Conservation (phyloP, 1,284 basidiomycete species). For the Violaceomyces palustris region DNA sequence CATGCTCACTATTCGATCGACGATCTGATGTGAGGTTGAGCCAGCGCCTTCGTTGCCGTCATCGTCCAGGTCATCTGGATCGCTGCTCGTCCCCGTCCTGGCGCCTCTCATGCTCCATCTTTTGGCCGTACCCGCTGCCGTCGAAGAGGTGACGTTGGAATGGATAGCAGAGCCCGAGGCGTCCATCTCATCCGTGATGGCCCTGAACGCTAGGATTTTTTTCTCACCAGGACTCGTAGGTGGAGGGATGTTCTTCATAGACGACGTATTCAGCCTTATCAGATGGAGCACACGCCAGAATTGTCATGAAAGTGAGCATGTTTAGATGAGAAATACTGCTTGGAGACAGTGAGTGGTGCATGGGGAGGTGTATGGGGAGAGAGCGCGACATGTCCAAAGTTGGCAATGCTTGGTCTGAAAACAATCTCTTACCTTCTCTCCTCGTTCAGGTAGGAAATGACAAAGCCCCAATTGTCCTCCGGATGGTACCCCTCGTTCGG, state of each 20-base stretch:
- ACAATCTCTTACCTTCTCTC: conserved; percentile 2
- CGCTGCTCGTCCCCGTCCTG: neutral
- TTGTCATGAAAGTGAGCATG: conserved; percentile 22
- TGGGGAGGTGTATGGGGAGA: neutral
- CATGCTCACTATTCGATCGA: conserved; percentile 81
- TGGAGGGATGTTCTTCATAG: neutral
- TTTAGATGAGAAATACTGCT: conserved; percentile 32
- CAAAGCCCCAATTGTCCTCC: conserved; percentile 45
- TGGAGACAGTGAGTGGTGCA: conserved; percentile 4
- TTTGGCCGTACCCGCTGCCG: neutral
- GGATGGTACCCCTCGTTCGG: conserved; percentile 40
- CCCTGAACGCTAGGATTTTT: conserved; percentile 38
- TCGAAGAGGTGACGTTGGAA: neutral
- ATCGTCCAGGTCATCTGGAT: conserved; percentile 2
- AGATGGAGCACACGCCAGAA: neutral
- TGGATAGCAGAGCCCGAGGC: neutral
- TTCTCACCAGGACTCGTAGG: neutral
- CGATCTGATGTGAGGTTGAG: conserved; percentile 60
- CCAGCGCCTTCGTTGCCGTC: conserved; percentile 6
- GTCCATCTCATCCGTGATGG: conserved; percentile 34
- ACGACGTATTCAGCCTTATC: neutral
- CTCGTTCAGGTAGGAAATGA: conserved; percentile 29
- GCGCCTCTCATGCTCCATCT: neutral
- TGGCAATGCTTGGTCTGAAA: neutral
- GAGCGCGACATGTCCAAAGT: neutral